A percentile compares a stretch with the other conserved stretches of the same genome.
These are phyloP conservation scores for Chytriomyces hyalinus DNA, from an alignment of 192 early-diverging fungal genomes.

Conservation along the genomic window DNA sequence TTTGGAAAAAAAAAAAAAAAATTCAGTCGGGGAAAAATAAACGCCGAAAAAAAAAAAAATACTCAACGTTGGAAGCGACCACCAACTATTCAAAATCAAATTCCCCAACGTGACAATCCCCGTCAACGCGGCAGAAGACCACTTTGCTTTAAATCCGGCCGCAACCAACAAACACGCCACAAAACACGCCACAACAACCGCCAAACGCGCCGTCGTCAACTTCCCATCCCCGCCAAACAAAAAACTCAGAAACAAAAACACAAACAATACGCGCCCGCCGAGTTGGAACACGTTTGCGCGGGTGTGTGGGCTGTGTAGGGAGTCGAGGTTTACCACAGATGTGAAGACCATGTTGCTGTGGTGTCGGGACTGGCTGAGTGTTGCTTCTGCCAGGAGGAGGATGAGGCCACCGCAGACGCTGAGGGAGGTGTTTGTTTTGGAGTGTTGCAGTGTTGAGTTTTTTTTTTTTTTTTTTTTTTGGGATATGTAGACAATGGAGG, in stretches of 20 bases:
- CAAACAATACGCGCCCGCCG: constrained; percentile 87
- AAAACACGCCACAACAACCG: constrained; percentile 63
- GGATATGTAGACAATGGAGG: too few relatives aligned
- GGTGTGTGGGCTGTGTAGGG: constrained; percentile 65
- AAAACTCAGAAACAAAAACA: constrained; percentile 89
- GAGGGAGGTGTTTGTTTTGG: constrained; percentile 37
- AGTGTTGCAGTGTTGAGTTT: too few relatives aligned
- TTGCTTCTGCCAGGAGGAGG: constrained; percentile 86
- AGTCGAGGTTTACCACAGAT: constrained; percentile 79
- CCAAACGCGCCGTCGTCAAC: constrained; percentile 71
- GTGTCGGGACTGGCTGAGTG: constrained; percentile 44
- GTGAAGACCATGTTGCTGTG: constrained; percentile 70
- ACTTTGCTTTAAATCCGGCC: constrained; percentile 95
- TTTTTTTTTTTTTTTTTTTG: too few relatives aligned
- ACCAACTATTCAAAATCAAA: constrained; percentile 93
- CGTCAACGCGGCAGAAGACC: constrained; percentile 88
- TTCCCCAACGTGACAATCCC: constrained; percentile 85
- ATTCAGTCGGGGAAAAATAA: background rate
- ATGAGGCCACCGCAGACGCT: constrained; percentile 91
- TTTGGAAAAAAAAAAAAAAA: background rate
- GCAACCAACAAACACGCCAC: constrained; percentile 90
- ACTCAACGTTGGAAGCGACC: constrained; percentile 72
- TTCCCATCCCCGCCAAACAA: constrained; percentile 73
- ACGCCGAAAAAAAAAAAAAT: background rate
- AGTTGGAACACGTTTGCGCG: constrained; percentile 82